Percentiles rank a stretch among this genome's conserved stretches.
These are phyloP conservation scores for Myrica gale DNA, from an alignment of 306 rosid genomes.

Conservation along the genomic window DNA sequence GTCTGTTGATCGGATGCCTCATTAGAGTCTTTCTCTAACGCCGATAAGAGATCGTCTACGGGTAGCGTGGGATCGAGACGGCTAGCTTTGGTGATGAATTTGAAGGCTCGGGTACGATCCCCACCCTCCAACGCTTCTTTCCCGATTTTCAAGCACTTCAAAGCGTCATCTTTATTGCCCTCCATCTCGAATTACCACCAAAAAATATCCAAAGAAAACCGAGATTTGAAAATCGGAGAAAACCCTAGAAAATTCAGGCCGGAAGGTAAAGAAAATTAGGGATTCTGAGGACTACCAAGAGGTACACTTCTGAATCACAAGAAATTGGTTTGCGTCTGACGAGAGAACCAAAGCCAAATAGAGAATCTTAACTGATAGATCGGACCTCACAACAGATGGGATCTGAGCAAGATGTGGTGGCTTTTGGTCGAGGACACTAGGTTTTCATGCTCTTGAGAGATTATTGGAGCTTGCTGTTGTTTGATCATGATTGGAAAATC, in stretches of 20 bases:
- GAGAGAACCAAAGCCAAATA: background rate
- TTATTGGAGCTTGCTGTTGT: background rate
- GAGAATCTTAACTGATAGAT: background rate
- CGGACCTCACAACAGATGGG: background rate
- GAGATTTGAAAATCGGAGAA: background rate
- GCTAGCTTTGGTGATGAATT: conserved; percentile 75
- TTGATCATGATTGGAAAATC: background rate
- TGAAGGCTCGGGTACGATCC: conserved; percentile 70
- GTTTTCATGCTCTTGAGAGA: background rate
- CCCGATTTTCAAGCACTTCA: conserved; percentile 73
- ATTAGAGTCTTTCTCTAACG: conserved; percentile 33
- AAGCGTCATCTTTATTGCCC: conserved; percentile 91
- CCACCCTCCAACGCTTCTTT: conserved; percentile 68
- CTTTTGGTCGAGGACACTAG: background rate
- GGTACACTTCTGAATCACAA: background rate
- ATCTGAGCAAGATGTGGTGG: background rate
- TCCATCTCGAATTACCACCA: conserved; percentile 49
- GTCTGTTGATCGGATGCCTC: conserved; percentile 28
- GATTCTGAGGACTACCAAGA: background rate
- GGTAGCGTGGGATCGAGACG: conserved; percentile 78
- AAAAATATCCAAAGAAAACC: background rate
- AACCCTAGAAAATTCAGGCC: conserved; percentile 4
- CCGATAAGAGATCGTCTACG: conserved; percentile 62
- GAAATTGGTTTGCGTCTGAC: background rate
- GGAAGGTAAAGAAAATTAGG: background rate